phyloP scores from a whole-genome alignment of 208 protist genomes.

The Herpetomonas tarakana region DNA sequence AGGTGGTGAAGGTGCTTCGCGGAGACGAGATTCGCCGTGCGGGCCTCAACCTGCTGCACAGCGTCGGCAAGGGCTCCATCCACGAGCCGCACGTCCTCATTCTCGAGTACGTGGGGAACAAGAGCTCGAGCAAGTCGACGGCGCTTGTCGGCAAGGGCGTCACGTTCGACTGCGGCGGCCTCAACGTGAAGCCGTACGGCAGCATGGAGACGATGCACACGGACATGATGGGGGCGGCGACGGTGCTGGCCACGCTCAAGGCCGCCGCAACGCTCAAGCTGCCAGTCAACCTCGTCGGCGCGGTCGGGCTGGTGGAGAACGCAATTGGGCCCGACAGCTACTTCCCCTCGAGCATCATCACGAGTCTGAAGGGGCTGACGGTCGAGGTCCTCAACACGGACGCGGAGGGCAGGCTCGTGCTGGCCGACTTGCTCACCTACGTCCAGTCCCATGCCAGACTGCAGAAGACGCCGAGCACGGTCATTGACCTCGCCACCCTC shows the following conservation, averaged over 20 bases:
- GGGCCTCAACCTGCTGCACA: conserved; percentile 75
- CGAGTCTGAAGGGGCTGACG: conserved; percentile 68
- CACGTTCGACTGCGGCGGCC: conserved; percentile 90
- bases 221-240: conserved; percentile 92
- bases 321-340: conserved; percentile 81
- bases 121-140: conserved; percentile 28
- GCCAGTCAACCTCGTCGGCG: conserved; percentile 73
- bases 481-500: conserved; percentile 91
- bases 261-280: conserved; percentile 58
- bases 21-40: conserved; percentile 44
- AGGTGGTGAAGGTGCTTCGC: conserved; percentile 50
- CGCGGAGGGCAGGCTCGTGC: conserved; percentile 89
- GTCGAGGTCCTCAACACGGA: conserved; percentile 93
- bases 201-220: conserved; percentile 93
- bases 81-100: conserved; percentile 74
- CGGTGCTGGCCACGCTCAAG: conserved; percentile 70
- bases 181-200: conserved; percentile 87
- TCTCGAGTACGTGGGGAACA: conserved; percentile 79
- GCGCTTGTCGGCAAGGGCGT: conserved; percentile 90
- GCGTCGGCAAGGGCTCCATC: conserved; percentile 72
- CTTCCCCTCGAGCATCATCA: conserved; percentile 79
- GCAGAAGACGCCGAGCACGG: conserved; percentile 41
- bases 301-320: conserved; percentile 87
- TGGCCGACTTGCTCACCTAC: conserved; percentile 89
- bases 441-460: conserved; percentile 67